These are phyloP conservation scores for Globisporangium heterothallicum DNA, from an alignment of 352 stramenopile genomes.

Conservation along the genomic window DNA sequence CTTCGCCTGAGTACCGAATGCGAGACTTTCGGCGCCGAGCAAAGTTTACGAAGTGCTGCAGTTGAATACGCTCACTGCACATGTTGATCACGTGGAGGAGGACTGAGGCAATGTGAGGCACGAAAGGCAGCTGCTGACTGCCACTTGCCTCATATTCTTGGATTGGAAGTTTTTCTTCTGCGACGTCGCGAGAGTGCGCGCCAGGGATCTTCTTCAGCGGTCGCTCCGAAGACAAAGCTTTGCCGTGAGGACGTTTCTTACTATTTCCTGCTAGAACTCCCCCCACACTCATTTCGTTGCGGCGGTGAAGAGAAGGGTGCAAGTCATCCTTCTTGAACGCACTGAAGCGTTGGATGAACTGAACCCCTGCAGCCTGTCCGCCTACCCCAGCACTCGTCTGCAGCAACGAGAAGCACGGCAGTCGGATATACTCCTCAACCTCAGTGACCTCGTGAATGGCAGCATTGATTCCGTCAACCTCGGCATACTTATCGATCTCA, in stretches of 20 bases:
- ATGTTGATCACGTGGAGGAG: constrained; percentile 81
- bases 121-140: constrained; percentile 20
- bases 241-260: constrained; percentile 30
- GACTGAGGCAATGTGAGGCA: constrained; percentile 70
- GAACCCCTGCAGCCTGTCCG: constrained; percentile 59
- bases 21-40: constrained; percentile 72
- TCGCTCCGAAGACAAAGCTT: constrained; percentile 13
- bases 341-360: constrained; percentile 82
- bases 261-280: constrained; percentile 21
- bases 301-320: constrained; percentile 46
- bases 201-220: constrained; percentile 29
- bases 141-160: constrained; percentile 14
- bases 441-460: constrained; percentile 46
- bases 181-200: constrained; percentile 18
- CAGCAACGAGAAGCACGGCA: constrained; percentile 78
- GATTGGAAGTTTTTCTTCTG: constrained; percentile 7
- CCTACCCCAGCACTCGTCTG: constrained; percentile 58
- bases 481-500: constrained; percentile 80
- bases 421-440: constrained; percentile 61
- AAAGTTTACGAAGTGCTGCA: constrained; percentile 87
- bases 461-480: constrained; percentile 53
- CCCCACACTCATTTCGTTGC: constrained; percentile 34
- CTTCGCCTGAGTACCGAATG: constrained; percentile 82
- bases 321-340: constrained; percentile 77
- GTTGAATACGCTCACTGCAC: constrained; percentile 78